A percentile compares a stretch with the other conserved stretches of the same genome.
phyloP scores from a whole-genome alignment of 2,329 filamentous ascomycete species.

The Venturia effusa region DNA sequence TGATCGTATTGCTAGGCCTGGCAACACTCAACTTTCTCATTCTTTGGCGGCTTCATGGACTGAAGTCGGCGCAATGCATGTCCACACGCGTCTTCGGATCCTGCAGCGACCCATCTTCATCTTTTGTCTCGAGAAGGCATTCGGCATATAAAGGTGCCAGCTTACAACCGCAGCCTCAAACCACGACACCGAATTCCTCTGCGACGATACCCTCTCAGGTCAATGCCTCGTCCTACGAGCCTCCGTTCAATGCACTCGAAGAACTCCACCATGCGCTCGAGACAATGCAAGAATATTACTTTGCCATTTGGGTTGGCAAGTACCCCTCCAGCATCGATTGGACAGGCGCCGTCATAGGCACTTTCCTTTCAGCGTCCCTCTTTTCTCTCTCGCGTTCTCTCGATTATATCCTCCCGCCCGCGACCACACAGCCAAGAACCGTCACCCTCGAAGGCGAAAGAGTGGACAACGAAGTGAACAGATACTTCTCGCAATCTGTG shows the following conservation, averaged over 20 bases:
- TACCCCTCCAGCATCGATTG: constrained; percentile 88
- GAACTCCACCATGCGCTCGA: constrained; percentile 47
- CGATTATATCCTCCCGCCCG: constrained; percentile 30
- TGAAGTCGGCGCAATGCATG: background rate
- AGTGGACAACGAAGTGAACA: constrained; percentile 70
- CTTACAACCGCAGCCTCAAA: background rate
- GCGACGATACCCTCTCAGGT: background rate
- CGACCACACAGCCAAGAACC: constrained; percentile 8
- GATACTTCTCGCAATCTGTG: constrained; percentile 66
- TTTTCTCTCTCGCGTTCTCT: constrained; percentile 57
- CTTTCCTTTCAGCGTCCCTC: constrained; percentile 64
- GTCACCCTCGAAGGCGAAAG: constrained; percentile 29
- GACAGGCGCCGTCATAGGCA: constrained; percentile 79
- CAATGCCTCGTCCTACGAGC: background rate
- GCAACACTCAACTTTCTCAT: background rate
- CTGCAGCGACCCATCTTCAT: background rate
- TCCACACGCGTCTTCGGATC: background rate
- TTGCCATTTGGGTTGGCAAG: constrained; percentile 62
- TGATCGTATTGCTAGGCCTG: background rate
- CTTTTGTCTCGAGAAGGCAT: background rate
- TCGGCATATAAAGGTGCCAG: background rate
- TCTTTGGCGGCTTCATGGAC: background rate
- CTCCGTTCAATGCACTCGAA: constrained; percentile 18
- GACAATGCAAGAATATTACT: constrained; percentile 69
- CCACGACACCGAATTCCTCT: background rate